A percentile compares a stretch with the other conserved stretches of the same genome.
Evolutionary conservation across 805 yeast genomes (phyloP).

Genomic region (Hanseniaspora lindneri): DNA sequence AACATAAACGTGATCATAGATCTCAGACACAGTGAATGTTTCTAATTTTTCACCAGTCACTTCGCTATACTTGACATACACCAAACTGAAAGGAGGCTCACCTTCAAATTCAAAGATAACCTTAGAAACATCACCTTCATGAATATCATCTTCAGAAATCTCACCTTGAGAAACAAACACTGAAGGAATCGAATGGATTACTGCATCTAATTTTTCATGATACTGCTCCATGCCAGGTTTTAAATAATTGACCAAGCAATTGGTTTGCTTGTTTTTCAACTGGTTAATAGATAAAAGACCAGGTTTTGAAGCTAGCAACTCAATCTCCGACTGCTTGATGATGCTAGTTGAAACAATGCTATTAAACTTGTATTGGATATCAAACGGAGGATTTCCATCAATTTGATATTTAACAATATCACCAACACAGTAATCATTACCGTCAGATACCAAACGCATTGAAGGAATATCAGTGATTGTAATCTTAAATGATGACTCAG

Average conservation of each 20-base stretch:
- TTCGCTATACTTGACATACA: slow-evolving; percentile 64
- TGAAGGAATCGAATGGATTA: slow-evolving; percentile 52
- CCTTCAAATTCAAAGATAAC: slow-evolving; percentile 74
- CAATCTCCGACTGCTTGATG: slow-evolving; percentile 38
- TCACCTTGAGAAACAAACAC: slow-evolving; percentile 80
- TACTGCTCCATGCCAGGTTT: slow-evolving; percentile 28
- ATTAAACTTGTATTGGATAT: slow-evolving; percentile 62
- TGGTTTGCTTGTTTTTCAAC: slow-evolving; percentile 60
- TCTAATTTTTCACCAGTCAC: slow-evolving; percentile 40
- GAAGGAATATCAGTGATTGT: slow-evolving; percentile 68
- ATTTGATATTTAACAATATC: slow-evolving; percentile 69
- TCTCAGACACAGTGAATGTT: slow-evolving; percentile 44
- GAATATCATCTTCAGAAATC: slow-evolving; percentile 63
- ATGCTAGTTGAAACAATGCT: slow-evolving; percentile 46
- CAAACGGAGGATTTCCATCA: slow-evolving; percentile 71
- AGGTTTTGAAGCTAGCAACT: slow-evolving; percentile 66
- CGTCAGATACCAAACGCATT: slow-evolving; percentile 37
- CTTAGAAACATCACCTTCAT: slow-evolving; percentile 90
- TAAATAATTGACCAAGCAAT: slow-evolving; percentile 56
- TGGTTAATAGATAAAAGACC: slow-evolving; percentile 63
- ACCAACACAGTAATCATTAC: slow-evolving; percentile 72
- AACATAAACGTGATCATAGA: slow-evolving; percentile 55
- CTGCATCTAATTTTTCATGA: slow-evolving; percentile 29
- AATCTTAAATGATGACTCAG: slow-evolving; percentile 40
- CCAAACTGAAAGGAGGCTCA: slow-evolving; percentile 78